Conservation (phyloP, 108 stramenopile species). For the Nitzschia palea region DNA sequence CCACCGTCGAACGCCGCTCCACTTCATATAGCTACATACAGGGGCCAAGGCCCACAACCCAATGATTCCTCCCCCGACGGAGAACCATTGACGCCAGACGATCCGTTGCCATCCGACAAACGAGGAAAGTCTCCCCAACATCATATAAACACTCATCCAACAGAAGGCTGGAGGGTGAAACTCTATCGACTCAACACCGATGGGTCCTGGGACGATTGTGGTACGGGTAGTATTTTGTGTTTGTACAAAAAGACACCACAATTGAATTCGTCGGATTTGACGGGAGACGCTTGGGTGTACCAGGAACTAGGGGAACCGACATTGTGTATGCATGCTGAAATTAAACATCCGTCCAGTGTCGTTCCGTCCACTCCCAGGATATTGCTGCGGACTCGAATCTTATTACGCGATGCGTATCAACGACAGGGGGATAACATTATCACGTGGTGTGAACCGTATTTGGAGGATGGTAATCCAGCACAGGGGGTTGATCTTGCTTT, state of each 20-base stretch:
- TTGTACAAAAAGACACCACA: slow-evolving; percentile 46
- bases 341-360: slow-evolving; percentile 25
- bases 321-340: slow-evolving; percentile 81
- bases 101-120: no score
- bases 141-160: no score
- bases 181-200: slow-evolving; percentile 83
- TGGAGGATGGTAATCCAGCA: slow-evolving; percentile 34
- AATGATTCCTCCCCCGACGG: no score
- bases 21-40: no score
- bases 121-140: no score
- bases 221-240: slow-evolving; percentile 82
- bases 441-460: slow-evolving; percentile 89
- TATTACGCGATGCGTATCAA: slow-evolving; percentile 83
- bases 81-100: no score
- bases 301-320: slow-evolving; percentile 78
- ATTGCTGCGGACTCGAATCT: slow-evolving; percentile 74
- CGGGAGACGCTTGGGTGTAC: slow-evolving; percentile 49
- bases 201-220: slow-evolving; percentile 91
- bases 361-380: slow-evolving; percentile 36
- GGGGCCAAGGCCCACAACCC: no score
- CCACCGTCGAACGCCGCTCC: no score
- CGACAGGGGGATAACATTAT: slow-evolving; percentile 91
- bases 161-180: slow-evolving; percentile 90
- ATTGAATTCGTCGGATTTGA: neutral
- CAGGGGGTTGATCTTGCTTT: slow-evolving; percentile 84